Evolutionary conservation across 2,329 filamentous ascomycete species (phyloP).

Genomic region (Elsinoe batatas): DNA sequence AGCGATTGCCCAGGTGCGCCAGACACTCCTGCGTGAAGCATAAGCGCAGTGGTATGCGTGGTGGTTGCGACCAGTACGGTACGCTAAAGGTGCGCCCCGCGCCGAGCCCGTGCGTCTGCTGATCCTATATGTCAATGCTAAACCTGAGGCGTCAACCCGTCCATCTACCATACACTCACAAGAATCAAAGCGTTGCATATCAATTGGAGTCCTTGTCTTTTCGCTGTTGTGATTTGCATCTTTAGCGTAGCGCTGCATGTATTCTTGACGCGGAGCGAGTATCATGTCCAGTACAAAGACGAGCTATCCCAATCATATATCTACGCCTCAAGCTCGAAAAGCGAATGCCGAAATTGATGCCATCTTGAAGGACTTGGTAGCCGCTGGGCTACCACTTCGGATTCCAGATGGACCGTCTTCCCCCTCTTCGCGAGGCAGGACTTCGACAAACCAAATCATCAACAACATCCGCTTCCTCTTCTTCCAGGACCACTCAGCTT

Average conservation of each 20-base stretch:
- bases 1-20: no score
- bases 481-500: constrained; percentile 13
- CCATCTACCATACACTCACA: not conserved
- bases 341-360: constrained; percentile 14
- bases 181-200: not conserved
- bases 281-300: not conserved
- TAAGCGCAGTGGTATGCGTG: not conserved
- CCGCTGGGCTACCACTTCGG: constrained; percentile 9
- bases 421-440: constrained; percentile 1
- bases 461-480: constrained; percentile 15
- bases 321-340: constrained; percentile 8
- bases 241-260: not conserved
- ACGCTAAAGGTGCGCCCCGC: not conserved
- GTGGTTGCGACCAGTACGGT: not conserved
- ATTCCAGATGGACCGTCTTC: constrained; percentile 9
- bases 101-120: constrained; percentile 5
- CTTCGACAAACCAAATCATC: constrained; percentile 4
- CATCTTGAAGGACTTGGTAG: constrained; percentile 6
- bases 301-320: not conserved
- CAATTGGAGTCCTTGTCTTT: not conserved
- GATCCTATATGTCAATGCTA: constrained; percentile 2
- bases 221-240: not conserved
- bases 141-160: not conserved
- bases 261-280: no score
- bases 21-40: no score